A percentile compares a stretch with the other conserved stretches of the same genome.
These are phyloP conservation scores for Herpetomonas tarakana DNA, from an alignment of 208 protist genomes.

Conservation along the genomic window DNA sequence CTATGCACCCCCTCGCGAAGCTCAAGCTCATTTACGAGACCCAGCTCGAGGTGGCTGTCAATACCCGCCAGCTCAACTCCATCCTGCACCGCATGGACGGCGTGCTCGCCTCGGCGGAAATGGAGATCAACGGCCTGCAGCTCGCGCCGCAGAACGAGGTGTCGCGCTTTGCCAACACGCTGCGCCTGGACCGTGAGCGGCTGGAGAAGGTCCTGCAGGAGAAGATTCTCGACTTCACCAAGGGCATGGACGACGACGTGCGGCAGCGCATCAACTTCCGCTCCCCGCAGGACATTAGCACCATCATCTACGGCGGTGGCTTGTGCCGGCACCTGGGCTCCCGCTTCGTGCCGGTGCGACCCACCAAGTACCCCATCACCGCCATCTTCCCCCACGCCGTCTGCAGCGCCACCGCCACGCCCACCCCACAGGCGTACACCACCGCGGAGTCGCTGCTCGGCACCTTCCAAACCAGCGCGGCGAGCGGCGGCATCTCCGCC, in stretches of 20 bases:
- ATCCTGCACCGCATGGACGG: slow-evolving; percentile 90
- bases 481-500: neutral
- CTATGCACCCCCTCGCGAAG: slow-evolving; percentile 75
- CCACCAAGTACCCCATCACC: slow-evolving; percentile 55
- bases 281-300: slow-evolving; percentile 86
- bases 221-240: slow-evolving; percentile 87
- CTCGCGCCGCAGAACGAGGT: slow-evolving; percentile 68
- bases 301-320: slow-evolving; percentile 86
- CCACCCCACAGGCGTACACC: slow-evolving; percentile 59
- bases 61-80: slow-evolving; percentile 75
- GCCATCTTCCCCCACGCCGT: slow-evolving; percentile 75
- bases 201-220: slow-evolving; percentile 82
- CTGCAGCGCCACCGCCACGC: slow-evolving; percentile 62
- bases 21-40: slow-evolving; percentile 87
- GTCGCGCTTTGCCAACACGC: slow-evolving; percentile 52
- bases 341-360: slow-evolving; percentile 59
- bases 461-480: neutral
- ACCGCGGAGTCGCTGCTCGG: slow-evolving; percentile 45
- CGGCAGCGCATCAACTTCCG: slow-evolving; percentile 85
- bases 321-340: slow-evolving; percentile 79
- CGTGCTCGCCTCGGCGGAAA: slow-evolving; percentile 87
- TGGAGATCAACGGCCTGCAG: slow-evolving; percentile 86
- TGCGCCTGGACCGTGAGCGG: slow-evolving; percentile 63
- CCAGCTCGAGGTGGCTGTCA: slow-evolving; percentile 83
- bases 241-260: slow-evolving; percentile 81